Percentiles rank a stretch among this genome's conserved stretches.
Evolutionary conservation across 768 basidiomycete species (phyloP).

Genomic region (Kwoniella newhampshirensis): DNA sequence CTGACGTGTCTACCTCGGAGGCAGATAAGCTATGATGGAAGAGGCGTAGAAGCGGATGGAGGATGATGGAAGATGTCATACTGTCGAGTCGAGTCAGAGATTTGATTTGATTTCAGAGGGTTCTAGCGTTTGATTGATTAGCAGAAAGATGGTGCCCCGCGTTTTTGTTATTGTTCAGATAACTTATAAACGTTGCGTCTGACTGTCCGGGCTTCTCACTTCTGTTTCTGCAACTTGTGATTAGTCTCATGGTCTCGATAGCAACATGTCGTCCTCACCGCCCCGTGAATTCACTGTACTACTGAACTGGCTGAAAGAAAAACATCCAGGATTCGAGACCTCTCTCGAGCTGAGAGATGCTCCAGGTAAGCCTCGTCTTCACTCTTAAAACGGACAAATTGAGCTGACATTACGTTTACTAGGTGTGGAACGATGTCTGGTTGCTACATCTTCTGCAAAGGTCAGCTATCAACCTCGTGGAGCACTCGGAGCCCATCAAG

Average conservation of each 20-base stretch:
- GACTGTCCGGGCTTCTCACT: background rate
- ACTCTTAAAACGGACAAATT: too few species aligned
- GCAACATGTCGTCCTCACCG: background rate
- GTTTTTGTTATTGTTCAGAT: too few species aligned
- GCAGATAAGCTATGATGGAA: too few species aligned
- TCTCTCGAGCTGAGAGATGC: constrained; percentile 59
- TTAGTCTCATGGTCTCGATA: too few species aligned
- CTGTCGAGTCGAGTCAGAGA: too few species aligned
- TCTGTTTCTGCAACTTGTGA: too few species aligned
- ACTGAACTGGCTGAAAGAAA: constrained; percentile 60
- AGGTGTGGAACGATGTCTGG: constrained; percentile 73
- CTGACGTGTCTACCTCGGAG: too few species aligned
- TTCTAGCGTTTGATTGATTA: background rate
- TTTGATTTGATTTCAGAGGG: too few species aligned
- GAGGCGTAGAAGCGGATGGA: too few species aligned
- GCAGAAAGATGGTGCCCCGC: background rate
- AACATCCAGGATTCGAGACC: constrained; percentile 56
- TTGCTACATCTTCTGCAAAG: constrained; percentile 57
- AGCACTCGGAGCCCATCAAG: background rate
- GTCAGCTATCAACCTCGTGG: constrained; percentile 44
- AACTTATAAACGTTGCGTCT: too few species aligned
- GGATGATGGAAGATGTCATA: background rate
- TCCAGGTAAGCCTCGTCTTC: constrained; percentile 56
- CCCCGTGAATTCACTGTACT: constrained; percentile 57
- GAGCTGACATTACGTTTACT: background rate